Percentiles rank a stretch among this genome's conserved stretches.
phyloP scores from a whole-genome alignment of 192 early-diverging fungal genomes.

The Cetraspora pellucida region DNA sequence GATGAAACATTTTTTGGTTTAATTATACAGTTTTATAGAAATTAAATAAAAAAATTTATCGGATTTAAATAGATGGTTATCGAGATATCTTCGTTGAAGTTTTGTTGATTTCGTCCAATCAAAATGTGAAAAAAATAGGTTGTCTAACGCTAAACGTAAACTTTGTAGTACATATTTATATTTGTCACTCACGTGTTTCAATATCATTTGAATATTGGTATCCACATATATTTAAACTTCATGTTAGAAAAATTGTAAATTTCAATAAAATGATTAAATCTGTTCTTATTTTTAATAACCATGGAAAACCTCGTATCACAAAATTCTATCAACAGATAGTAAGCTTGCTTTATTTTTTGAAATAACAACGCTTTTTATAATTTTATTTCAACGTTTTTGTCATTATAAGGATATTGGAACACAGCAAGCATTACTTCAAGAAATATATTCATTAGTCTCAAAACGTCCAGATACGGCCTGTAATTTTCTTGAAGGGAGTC shows the following conservation, averaged over 20 bases:
- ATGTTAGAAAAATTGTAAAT: background rate
- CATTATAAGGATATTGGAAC: constrained; percentile 68
- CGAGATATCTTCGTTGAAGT: no score
- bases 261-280: constrained; percentile 78
- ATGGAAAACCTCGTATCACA: constrained; percentile 91
- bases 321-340: constrained; percentile 94
- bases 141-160: no score
- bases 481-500: constrained; percentile 89
- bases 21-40: no score
- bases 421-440: constrained; percentile 86
- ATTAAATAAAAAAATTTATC: no score
- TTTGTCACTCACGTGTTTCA: no score
- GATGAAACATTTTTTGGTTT: no score
- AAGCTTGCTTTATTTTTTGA: constrained; percentile 21
- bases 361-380: constrained; percentile 1
- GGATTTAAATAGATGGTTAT: no score
- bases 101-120: no score
- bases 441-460: constrained; percentile 84
- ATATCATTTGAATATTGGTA: no score
- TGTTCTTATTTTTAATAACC: constrained; percentile 99
- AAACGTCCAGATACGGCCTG: constrained; percentile 86
- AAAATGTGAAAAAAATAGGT: no score
- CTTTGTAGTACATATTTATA: no score
- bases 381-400: background rate
- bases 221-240: no score